Base-by-base conservation (phyloP, 2,329 filamentous ascomycete species). In the Hypoxylon rubiginosum region DNA sequence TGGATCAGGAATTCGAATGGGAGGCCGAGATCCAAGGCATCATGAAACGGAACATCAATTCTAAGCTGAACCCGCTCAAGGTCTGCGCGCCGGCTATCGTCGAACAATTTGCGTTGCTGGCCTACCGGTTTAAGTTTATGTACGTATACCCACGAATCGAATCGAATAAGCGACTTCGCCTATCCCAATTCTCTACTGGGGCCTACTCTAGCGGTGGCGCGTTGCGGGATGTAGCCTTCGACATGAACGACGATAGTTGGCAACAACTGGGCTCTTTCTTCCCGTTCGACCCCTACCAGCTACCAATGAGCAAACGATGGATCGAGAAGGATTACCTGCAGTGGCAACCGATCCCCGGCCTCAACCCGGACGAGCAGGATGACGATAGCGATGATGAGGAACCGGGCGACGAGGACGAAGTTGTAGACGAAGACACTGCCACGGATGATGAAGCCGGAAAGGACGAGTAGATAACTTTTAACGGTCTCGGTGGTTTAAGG, bases 181-280 rank as follows among this genome's bases (percentile, higher is more conserved):
- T 97, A 32, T 90, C 91, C 4, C 88, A 93, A 57, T 92, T 89
- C 74, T 85, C 90, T 2, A 84, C 82, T 2, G 83, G 85, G 8
- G 85, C 84, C 36, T 87, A 87, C 69, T 83, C 85, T 17, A 85
- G 82, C 10, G 85, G 86, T 58, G 84, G 85, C 10, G 84, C 82
- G 0, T 81, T 87, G 34, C 84, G 84, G 66, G 88, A 88, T 71
- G 78, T 85, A 4, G 83, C 83, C 6, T 79, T 80, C 53, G 80
- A 85, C 54, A 77, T 80, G 13, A 86, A 90, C 58, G 91, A 92
- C 63, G 93, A 97, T 71, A 89, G 90, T 67, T 91, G 89, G 74
- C 90, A 95, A 74, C 91, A 97, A 78, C 86, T 99, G 1, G 94
- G 98, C 72, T 92, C 94, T 0, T 97, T 97, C 78, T 99, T 98